A percentile compares a stretch with the other conserved stretches of the same genome.
phyloP scores from a whole-genome alignment of 2,329 filamentous ascomycete genomes.

The Orbilia quercus region DNA sequence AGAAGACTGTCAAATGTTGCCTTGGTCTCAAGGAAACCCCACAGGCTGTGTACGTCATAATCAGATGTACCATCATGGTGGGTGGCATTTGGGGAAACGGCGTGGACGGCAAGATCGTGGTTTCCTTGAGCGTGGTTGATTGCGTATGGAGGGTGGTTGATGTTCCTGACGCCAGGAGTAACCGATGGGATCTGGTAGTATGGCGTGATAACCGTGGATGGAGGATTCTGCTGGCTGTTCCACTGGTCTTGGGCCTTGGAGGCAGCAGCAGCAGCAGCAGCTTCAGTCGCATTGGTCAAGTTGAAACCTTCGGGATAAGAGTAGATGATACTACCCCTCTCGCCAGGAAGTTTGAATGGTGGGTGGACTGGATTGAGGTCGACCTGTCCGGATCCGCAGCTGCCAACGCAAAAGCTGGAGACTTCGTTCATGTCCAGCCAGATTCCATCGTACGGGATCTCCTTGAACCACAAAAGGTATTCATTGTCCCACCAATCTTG shows the following conservation, averaged over 20 bases:
- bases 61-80: slow-evolving; percentile 78
- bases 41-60: slow-evolving; percentile 87
- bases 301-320: slow-evolving; percentile 77
- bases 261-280: slow-evolving; percentile 70
- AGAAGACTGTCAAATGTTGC: slow-evolving; percentile 79
- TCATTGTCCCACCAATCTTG: slow-evolving; percentile 77
- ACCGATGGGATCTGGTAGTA: slow-evolving; percentile 62
- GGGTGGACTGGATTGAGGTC: slow-evolving; percentile 76
- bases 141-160: slow-evolving; percentile 80
- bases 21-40: slow-evolving; percentile 78
- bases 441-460: slow-evolving; percentile 67
- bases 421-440: slow-evolving; percentile 73
- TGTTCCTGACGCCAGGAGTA: slow-evolving; percentile 73
- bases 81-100: slow-evolving; percentile 80
- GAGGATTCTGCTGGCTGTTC: slow-evolving; percentile 15
- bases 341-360: slow-evolving; percentile 73
- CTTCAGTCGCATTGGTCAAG: slow-evolving; percentile 75
- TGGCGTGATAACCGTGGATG: slow-evolving; percentile 28
- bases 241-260: slow-evolving; percentile 16
- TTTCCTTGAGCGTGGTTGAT: slow-evolving; percentile 71
- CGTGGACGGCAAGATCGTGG: slow-evolving; percentile 77
- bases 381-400: slow-evolving; percentile 74
- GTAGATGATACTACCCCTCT: slow-evolving; percentile 71
- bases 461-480: slow-evolving; percentile 74
- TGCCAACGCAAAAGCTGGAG: slow-evolving; percentile 67